Percentiles rank a stretch among this genome's conserved stretches.
phyloP scores from a whole-genome alignment of 2,329 filamentous ascomycete genomes.

The Coniochaeta ligniaria region DNA sequence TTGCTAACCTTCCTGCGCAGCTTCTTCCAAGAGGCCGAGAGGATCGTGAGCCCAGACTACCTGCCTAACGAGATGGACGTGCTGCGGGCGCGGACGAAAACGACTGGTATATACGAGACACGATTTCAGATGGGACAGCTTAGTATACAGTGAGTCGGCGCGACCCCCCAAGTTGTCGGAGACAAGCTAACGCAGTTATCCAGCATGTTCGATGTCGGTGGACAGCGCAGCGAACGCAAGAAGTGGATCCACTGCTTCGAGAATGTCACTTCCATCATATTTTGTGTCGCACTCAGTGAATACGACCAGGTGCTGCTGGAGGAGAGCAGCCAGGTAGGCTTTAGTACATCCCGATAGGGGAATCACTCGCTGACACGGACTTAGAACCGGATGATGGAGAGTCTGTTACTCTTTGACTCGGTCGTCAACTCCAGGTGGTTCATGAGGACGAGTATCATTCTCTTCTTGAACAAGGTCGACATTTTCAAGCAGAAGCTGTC shows the following conservation, averaged over 20 bases:
- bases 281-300: constrained; percentile 95
- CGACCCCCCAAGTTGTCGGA: background rate
- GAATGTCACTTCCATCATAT: constrained; percentile 98
- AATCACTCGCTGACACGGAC: background rate
- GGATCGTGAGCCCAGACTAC: constrained; percentile 80
- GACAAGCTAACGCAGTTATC: background rate
- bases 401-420: constrained; percentile 89
- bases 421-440: constrained; percentile 99
- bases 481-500: constrained; percentile 93
- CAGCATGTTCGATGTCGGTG: constrained; percentile 99
- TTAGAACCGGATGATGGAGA: constrained; percentile 99
- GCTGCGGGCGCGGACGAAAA: constrained; percentile 91
- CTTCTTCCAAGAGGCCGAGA: constrained; percentile 88
- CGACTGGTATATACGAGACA: constrained; percentile 98
- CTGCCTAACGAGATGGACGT: constrained; percentile 93
- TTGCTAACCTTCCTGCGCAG: constrained; percentile 39
- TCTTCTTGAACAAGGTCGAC: constrained; percentile 98
- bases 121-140: constrained; percentile 97
- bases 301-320: constrained; percentile 97
- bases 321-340: constrained; percentile 83
- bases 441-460: constrained; percentile 95
- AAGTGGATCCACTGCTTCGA: constrained; percentile 99
- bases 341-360: background rate
- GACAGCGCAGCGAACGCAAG: constrained; percentile 93
- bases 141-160: constrained; percentile 81